phyloP scores from a whole-genome alignment of 352 stramenopile species.

The Hyaloperonospora arabidopsidis region DNA sequence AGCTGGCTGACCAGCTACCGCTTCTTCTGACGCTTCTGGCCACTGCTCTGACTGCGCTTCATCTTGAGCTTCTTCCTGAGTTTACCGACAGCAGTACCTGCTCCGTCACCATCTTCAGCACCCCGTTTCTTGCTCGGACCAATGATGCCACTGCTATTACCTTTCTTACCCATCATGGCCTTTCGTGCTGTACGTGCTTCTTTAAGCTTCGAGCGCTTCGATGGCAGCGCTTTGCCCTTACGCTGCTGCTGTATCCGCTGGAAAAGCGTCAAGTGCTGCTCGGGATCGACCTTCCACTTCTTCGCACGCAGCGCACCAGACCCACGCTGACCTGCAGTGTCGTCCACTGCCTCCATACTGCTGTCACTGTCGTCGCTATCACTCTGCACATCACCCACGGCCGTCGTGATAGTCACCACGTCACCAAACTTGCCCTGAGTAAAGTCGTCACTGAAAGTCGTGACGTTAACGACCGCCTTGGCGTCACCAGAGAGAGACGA shows the following conservation, averaged over 20 bases:
- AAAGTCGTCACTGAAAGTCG: conserved; percentile 74
- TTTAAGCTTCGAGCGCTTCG: conserved; percentile 81
- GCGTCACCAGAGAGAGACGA: conserved; percentile 12
- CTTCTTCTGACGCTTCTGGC: conserved; percentile 39
- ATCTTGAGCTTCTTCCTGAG: conserved; percentile 36
- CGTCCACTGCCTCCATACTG: conserved; percentile 43
- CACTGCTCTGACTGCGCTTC: conserved; percentile 25
- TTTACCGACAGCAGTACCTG: conserved; percentile 18
- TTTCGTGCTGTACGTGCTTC: conserved; percentile 62
- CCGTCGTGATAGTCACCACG: conserved; percentile 82
- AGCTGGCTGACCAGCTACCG: conserved; percentile 13
- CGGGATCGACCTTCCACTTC: conserved; percentile 34
- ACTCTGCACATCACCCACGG: conserved; percentile 66
- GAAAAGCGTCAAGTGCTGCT: conserved; percentile 75
- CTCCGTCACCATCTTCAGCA: conserved; percentile 20
- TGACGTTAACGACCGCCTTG: conserved; percentile 50
- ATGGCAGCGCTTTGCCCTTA: conserved; percentile 67
- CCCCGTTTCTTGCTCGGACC: conserved; percentile 28
- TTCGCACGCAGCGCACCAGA: conserved; percentile 25
- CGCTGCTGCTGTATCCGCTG: conserved; percentile 85
- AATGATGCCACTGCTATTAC: conserved; percentile 3
- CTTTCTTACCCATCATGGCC: conserved; percentile 54
- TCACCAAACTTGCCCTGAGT: conserved; percentile 83
- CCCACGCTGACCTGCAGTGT: conserved; percentile 8
- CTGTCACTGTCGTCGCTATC: conserved; percentile 72